A percentile compares a stretch with the other conserved stretches of the same genome.
Evolutionary conservation across 768 basidiomycete species (phyloP).

Genomic region (Leccinum subgranulosum): DNA sequence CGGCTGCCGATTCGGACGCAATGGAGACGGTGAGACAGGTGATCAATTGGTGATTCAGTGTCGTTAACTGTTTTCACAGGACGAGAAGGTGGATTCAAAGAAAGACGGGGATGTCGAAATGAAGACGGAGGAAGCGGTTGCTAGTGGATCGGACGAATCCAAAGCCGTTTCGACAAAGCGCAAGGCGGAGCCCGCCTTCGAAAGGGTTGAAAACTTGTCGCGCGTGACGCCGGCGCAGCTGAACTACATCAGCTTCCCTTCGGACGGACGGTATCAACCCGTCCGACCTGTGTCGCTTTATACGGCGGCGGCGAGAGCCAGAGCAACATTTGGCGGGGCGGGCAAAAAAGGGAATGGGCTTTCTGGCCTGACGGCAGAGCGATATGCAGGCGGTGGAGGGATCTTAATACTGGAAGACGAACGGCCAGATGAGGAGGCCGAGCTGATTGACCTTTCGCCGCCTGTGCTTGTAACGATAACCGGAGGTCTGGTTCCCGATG

Average conservation of each 20-base stretch:
- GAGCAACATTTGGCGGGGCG: conserved; percentile 22
- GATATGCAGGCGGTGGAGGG: conserved; percentile 78
- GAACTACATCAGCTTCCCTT: conserved; percentile 78
- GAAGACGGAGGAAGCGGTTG: conserved; percentile 64
- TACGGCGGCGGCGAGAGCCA: conserved; percentile 35
- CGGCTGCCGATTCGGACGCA: conserved; percentile 71
- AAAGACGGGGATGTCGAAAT: conserved; percentile 72
- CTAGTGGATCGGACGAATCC: conserved; percentile 55
- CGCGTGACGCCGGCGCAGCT: conserved; percentile 91
- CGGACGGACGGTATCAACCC: conserved; percentile 80
- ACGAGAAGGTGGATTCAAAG: conserved; percentile 52
- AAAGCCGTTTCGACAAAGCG: conserved; percentile 50
- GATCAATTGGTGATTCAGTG: background rate
- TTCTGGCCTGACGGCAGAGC: conserved; percentile 45
- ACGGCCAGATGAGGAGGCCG: conserved; percentile 64
- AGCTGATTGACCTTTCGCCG: conserved; percentile 66
- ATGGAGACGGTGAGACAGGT: conserved; percentile 72
- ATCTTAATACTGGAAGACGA: conserved; percentile 82
- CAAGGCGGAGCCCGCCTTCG: conserved; percentile 72
- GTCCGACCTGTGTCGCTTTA: conserved; percentile 71
- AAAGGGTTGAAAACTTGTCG: conserved; percentile 81
- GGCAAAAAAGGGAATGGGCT: conserved; percentile 31
- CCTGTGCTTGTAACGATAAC: conserved; percentile 28
- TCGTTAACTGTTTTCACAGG: conserved; percentile 35
- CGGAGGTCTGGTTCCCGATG: conserved; percentile 30